A percentile compares a stretch with the other conserved stretches of the same genome.
phyloP scores from a whole-genome alignment of 352 stramenopile genomes.

The Pythium vanterpoolii region DNA sequence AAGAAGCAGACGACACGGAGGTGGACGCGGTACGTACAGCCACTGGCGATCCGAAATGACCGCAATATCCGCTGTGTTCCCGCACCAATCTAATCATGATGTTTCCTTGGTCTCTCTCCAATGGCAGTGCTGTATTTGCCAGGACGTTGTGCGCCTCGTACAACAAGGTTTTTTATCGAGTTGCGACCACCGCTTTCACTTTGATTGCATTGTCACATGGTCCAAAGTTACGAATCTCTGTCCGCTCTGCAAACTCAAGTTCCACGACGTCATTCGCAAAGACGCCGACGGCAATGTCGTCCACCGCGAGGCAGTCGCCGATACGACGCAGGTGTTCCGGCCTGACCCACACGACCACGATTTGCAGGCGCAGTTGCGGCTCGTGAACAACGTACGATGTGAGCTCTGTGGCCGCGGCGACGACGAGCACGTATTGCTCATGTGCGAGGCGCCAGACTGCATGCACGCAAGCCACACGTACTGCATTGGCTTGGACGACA shows the following conservation, averaged over 20 bases:
- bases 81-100: not conserved
- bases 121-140: conserved; percentile 76
- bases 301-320: conserved; percentile 33
- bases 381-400: conserved; percentile 73
- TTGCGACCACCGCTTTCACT: conserved; percentile 85
- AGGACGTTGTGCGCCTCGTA: conserved; percentile 54
- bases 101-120: not conserved
- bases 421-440: conserved; percentile 74
- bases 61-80: not conserved
- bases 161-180: conserved; percentile 50
- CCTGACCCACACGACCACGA: conserved; percentile 63
- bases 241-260: conserved; percentile 77
- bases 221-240: conserved; percentile 82
- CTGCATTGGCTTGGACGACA: conserved; percentile 53
- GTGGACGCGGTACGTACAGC: conserved; percentile 25
- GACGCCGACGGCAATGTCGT: conserved; percentile 35
- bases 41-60: not conserved
- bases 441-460: conserved; percentile 72
- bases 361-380: conserved; percentile 55
- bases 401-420: conserved; percentile 69
- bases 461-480: conserved; percentile 70
- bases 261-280: conserved; percentile 46
- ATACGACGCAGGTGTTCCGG: conserved; percentile 64
- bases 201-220: conserved; percentile 80
- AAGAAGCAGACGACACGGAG: conserved; percentile 20